Base-by-base conservation (phyloP, 2,329 filamentous ascomycete genomes). In the Amphichorda felina region DNA sequence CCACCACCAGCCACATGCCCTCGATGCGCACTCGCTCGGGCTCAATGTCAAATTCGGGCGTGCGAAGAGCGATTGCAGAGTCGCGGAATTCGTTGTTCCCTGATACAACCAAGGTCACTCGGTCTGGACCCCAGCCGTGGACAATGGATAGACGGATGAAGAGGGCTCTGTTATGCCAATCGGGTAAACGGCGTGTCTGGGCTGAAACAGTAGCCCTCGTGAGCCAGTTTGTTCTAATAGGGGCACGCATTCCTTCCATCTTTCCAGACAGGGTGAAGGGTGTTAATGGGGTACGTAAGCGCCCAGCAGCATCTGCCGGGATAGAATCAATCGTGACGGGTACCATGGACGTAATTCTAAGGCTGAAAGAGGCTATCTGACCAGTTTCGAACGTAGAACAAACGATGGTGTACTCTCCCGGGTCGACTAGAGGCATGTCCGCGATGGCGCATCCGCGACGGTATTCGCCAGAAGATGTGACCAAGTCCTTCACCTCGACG, bases 361-460 rank as follows among this genome's bases (percentile, higher is more conserved):
- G 65, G 1, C 69, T 74, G 50, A 93, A 96, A 33, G 69, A 67
- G 4, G 82, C 83, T 1, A 75, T 64, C 50, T 93, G 84, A 8
- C 80, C 81, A 0, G 80, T 70, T 42, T 94, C 86, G 53, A 93
- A 96, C 0, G 89, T 94, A 3, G 86, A 94, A 52, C 82, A 89
- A 6, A 95, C 81, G 38, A 94, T 69, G 0, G 85, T 95, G 55
- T 96, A 98, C 1, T 68, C 68, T 1, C 89, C 89, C 1, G 74
- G 61, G 27, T 78, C 75, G 14, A 94, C 60, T 15, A 62, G 43
- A 49, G 48, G 55, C 45, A 72, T 60, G 41, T 83, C 73, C 3
- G 81, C 78, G 22, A 87, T 64, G 4, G 83, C 82, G 51, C 82
- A 84, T 19, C 82, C 82, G 19, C 80, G 77, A 33, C 83, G 78